These are phyloP conservation scores for Elsinoe ampelina DNA, from an alignment of 2,329 filamentous ascomycete genomes.

Conservation along the genomic window DNA sequence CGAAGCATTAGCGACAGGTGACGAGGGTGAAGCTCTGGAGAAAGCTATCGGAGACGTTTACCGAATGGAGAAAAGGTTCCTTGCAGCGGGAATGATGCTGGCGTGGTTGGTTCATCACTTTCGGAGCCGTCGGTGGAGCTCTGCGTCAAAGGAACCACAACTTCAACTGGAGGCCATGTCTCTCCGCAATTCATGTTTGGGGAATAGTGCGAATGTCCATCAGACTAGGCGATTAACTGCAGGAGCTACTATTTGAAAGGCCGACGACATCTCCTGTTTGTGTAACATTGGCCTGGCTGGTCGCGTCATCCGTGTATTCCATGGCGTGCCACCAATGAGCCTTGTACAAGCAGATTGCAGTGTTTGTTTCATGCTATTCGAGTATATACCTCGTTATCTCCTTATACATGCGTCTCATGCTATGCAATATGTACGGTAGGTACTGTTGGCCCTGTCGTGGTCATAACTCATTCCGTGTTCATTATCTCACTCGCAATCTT, in stretches of 20 bases:
- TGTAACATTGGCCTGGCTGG: neutral
- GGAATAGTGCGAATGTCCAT: neutral
- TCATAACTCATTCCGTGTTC: constrained; percentile 15
- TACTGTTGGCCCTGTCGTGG: neutral
- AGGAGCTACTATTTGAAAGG: neutral
- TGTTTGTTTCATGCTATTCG: constrained; percentile 3
- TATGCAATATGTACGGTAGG: neutral
- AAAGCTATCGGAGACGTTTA: constrained; percentile 2
- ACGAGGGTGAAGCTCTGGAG: neutral
- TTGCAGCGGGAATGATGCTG: constrained; percentile 5
- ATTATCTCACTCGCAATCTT: constrained; percentile 54
- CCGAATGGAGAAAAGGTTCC: neutral
- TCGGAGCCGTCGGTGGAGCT: constrained; percentile 6
- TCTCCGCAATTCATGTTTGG: constrained; percentile 9
- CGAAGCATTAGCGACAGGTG: constrained; percentile 9
- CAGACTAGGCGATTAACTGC: neutral
- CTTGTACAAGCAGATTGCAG: neutral
- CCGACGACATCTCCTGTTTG: neutral
- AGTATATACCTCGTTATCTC: neutral
- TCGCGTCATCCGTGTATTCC: constrained; percentile 3
- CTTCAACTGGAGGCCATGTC: constrained; percentile 9
- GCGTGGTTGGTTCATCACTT: constrained; percentile 8
- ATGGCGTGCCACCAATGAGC: constrained; percentile 9
- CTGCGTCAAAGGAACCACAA: neutral
- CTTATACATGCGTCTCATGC: neutral